A percentile compares a stretch with the other conserved stretches of the same genome.
Conservation (phyloP, 176 grass and related monocot genomes). For the Cenchrus fungigraminus region DNA sequence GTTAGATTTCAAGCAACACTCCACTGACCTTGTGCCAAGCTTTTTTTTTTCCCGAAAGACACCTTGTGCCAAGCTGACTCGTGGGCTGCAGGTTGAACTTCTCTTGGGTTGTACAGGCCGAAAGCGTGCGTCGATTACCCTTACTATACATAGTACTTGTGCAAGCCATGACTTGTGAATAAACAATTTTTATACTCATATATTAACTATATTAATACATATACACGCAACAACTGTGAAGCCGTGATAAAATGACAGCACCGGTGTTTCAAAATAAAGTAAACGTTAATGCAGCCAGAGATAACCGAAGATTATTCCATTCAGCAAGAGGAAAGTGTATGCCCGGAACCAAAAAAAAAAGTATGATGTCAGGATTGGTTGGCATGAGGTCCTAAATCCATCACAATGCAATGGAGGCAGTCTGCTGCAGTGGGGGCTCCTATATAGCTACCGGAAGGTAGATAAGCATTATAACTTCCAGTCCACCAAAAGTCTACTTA, state of each 20-base stretch:
- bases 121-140: background rate
- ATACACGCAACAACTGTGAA: background rate
- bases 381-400: background rate
- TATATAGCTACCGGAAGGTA: too few relatives aligned
- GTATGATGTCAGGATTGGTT: background rate
- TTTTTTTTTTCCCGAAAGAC: too few relatives aligned
- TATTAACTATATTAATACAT: too few relatives aligned
- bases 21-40: background rate
- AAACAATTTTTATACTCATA: too few relatives aligned
- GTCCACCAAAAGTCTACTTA: too few relatives aligned
- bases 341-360: background rate
- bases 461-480: too few relatives aligned
- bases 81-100: background rate
- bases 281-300: background rate
- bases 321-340: background rate
- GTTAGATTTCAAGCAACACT: too few relatives aligned
- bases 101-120: too few relatives aligned
- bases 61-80: background rate
- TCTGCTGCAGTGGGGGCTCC: too few relatives aligned
- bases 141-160: too few relatives aligned
- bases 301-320: background rate
- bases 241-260: background rate
- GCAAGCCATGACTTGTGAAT: too few relatives aligned
- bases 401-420: background rate
- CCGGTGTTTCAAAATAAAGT: background rate